Evolutionary conservation across 208 protist species (phyloP), one percentile per base, ranked within the genome.

Genomic region (Wallacemonas sp.): DNA sequence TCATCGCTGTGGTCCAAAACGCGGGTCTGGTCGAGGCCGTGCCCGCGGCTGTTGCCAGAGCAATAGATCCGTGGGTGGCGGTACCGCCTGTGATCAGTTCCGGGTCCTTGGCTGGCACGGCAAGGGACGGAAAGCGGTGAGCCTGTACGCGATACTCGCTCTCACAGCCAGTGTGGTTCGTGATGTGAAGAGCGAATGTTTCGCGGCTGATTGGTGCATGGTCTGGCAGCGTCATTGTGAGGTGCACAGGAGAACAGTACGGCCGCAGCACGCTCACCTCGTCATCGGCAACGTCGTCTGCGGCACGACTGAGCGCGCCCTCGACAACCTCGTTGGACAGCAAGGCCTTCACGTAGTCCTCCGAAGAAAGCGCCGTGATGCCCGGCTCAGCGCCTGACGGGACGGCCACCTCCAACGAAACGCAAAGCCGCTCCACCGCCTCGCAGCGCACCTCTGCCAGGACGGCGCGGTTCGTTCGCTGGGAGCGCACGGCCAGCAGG

Each of bases 1-100:
- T 75, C 34, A 80, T 46, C 38, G 67, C 76, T 4, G 76, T 81
- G 12, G 81, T 81, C 84, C 89, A 95, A 63, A 95, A 95, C 21
- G 74, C 64, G 17, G 60, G 68, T 22, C 71, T 44, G 24, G 52
- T 37, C 3, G 26, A 12, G 1, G 34, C 39, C 22, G n/a, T n/a
- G n/a, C n/a, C n/a, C n/a, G n/a, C n/a, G n/a, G n/a, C n/a, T n/a
- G 24, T 33, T 41, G 41, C 19, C 45, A 17, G 44, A 42, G 36
- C 12, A 46, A 41, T 17, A 8, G n/a, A 30, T 1, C 19, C 26
- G 3, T 21, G 37, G 13, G n/a, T 3, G 13, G 17, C 6, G 21
- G 17, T 30, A 54, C 58, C 32, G 36, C 58, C 15, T 67, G 29
- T 5, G 65, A 53, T 24, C 42, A 19, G 19, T 41, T 69, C 39